Percentiles rank a stretch among this genome's conserved stretches.
Conservation (phyloP, 2,329 filamentous ascomycete genomes). For the Teratosphaeria destructans region DNA sequence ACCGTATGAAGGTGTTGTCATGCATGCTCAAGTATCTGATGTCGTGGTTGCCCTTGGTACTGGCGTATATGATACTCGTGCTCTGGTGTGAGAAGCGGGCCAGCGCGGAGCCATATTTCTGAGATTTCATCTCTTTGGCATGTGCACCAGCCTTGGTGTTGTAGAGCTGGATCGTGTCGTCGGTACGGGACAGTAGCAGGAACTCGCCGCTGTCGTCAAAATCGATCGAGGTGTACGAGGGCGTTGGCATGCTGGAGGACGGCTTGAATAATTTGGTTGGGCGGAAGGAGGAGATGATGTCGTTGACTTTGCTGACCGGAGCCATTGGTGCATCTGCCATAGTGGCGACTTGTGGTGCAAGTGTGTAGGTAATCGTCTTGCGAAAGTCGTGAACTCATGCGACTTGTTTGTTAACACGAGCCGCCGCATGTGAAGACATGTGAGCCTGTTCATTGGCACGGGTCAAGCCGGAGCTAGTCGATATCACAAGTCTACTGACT, state of each 20-base stretch:
- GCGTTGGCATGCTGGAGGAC: constrained; percentile 32
- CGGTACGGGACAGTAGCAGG: constrained; percentile 80
- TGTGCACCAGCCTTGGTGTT: constrained; percentile 84
- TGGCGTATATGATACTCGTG: constrained; percentile 87
- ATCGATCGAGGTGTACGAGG: constrained; percentile 78
- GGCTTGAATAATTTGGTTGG: constrained; percentile 50
- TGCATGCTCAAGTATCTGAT: constrained; percentile 83
- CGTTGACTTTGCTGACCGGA: constrained; percentile 52
- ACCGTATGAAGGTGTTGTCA: constrained; percentile 92
- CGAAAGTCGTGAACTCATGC: too few species aligned
- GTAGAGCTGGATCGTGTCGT: constrained; percentile 92
- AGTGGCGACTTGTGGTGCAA: constrained; percentile 9
- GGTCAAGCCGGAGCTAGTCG: too few species aligned
- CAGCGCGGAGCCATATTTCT: constrained; percentile 93
- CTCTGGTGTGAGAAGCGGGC: constrained; percentile 89
- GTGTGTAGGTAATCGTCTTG: background rate
- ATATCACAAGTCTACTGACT: too few species aligned
- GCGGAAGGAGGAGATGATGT: constrained; percentile 67
- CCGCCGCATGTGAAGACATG: too few species aligned
- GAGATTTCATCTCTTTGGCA: constrained; percentile 80
- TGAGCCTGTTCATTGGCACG: too few species aligned
- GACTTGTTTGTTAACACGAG: too few species aligned
- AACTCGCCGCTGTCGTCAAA: constrained; percentile 94
- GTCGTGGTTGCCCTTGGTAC: constrained; percentile 86
- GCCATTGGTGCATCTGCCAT: constrained; percentile 15